A percentile compares a stretch with the other conserved stretches of the same genome.
Conservation (phyloP, 2,329 filamentous ascomycete genomes). For the Seiridium unicorne region DNA sequence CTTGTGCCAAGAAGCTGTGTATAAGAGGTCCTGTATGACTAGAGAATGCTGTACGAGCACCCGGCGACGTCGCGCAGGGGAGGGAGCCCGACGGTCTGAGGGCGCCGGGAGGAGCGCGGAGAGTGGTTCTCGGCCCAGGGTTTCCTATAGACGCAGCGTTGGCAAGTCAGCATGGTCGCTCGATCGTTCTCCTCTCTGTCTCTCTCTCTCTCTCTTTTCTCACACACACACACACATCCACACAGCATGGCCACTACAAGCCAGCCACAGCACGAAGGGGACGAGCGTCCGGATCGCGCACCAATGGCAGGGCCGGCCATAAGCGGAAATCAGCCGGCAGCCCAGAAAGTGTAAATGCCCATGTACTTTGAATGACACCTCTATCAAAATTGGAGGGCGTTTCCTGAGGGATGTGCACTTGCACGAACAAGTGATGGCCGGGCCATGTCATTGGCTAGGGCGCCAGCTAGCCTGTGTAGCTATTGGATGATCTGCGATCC, state of each 20-base stretch:
- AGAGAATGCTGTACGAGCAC: neutral
- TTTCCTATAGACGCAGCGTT: too few relatives aligned
- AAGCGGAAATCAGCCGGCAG: neutral
- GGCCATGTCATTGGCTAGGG: constrained; percentile 18
- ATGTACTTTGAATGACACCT: neutral
- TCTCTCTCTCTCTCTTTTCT: neutral
- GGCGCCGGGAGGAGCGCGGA: neutral
- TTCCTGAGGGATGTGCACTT: neutral
- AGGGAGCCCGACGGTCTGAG: neutral
- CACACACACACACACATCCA: neutral
- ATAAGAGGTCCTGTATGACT: neutral
- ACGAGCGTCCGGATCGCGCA: neutral
- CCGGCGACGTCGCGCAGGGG: neutral
- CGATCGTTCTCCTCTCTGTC: neutral
- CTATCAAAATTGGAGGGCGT: neutral
- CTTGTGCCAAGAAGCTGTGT: too few relatives aligned
- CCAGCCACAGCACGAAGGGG: neutral
- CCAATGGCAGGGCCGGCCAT: neutral
- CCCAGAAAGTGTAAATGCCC: neutral
- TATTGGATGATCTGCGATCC: constrained; percentile 14
- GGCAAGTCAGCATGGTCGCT: too few relatives aligned
- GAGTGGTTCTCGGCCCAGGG: neutral
- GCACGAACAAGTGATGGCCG: constrained; percentile 16
- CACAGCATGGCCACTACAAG: neutral
- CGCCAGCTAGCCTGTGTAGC: constrained; percentile 17